Conservation (phyloP, 2,329 filamentous ascomycete species). For the Colletotrichum noveboracense region DNA sequence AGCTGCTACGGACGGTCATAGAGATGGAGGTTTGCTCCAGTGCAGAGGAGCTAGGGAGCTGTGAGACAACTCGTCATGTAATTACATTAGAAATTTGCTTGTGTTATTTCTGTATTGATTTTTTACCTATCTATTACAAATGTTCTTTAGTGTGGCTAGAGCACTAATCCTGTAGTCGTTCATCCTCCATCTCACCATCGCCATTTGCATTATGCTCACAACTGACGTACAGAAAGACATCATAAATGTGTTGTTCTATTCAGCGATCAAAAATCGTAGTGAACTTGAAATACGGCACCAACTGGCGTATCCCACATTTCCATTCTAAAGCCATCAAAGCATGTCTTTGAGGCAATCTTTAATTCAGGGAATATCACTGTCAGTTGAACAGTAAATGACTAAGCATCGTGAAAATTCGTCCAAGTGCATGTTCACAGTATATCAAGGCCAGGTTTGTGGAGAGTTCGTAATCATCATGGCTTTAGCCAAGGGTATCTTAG, state of each 20-base stretch:
- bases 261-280: neutral
- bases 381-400: neutral
- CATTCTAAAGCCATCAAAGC: neutral
- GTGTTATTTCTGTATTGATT: neutral
- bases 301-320: neutral
- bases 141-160: neutral
- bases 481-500: neutral
- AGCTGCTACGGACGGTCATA: neutral
- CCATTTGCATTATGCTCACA: neutral
- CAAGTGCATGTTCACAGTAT: neutral
- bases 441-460: neutral
- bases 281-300: neutral
- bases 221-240: neutral
- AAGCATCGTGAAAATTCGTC: accelerated
- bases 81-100: neutral
- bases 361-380: neutral
- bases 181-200: neutral
- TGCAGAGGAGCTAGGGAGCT: neutral
- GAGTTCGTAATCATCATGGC: neutral
- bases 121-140: neutral
- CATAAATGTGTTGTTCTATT: neutral
- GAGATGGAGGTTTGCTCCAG: neutral
- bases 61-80: neutral
- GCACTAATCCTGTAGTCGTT: neutral
- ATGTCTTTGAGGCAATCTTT: neutral